Evolutionary conservation across 202 grass and related monocot species (phyloP).

Genomic region (Elaeis oleifera): DNA sequence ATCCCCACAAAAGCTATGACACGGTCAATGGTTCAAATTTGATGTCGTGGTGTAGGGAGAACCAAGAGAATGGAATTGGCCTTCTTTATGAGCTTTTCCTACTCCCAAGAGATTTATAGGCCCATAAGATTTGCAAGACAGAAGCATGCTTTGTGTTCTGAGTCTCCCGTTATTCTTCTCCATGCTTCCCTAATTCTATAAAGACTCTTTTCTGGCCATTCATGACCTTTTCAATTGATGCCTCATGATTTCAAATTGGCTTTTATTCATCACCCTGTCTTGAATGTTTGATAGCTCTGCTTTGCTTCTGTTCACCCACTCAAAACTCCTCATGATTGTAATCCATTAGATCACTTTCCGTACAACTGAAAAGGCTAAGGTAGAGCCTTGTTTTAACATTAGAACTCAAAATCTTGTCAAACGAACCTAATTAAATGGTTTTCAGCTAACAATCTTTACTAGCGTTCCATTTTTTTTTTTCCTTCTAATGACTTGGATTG

Average conservation of each 20-base stretch:
- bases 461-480: too few species aligned
- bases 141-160: conserved; percentile 11
- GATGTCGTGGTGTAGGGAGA: too few species aligned
- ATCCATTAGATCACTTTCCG: conserved; percentile 6
- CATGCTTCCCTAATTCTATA: too few species aligned
- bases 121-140: neutral
- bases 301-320: neutral
- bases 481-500: too few species aligned
- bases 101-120: neutral
- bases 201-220: neutral
- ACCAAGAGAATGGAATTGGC: too few species aligned
- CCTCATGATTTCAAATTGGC: neutral
- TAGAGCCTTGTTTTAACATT: neutral
- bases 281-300: neutral
- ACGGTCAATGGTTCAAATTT: too few species aligned
- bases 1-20: too few species aligned
- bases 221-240: neutral
- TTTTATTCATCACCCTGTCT: neutral
- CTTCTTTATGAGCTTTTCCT: too few species aligned
- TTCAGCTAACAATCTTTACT: neutral
- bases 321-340: conserved; percentile 4
- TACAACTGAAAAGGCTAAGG: neutral
- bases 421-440: neutral
- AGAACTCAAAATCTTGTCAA: neutral
- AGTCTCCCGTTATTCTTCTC: neutral